These are phyloP conservation scores for Leccinum arenicola DNA, from an alignment of 768 basidiomycete species.

Conservation along the genomic window DNA sequence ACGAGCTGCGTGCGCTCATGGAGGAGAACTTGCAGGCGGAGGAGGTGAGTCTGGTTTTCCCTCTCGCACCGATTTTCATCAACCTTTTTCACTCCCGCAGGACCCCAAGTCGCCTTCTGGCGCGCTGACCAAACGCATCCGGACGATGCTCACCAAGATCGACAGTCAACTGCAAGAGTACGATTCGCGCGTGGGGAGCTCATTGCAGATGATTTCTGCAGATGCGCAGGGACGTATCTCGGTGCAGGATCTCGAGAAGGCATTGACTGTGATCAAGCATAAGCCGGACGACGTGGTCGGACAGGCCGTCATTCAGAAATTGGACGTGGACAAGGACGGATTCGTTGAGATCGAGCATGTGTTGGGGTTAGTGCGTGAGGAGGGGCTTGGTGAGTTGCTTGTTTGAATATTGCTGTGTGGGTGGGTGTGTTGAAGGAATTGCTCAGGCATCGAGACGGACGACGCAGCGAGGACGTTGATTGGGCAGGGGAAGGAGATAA, in stretches of 20 bases:
- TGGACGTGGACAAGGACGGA: slow-evolving; percentile 95
- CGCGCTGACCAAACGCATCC: slow-evolving; percentile 94
- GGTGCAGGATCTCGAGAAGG: slow-evolving; percentile 84
- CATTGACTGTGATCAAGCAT: slow-evolving; percentile 91
- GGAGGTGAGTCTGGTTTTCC: slow-evolving; percentile 48
- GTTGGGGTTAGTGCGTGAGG: slow-evolving; percentile 81
- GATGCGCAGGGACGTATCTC: slow-evolving; percentile 88
- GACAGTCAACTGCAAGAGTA: slow-evolving; percentile 91
- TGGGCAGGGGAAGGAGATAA: slow-evolving; percentile 80
- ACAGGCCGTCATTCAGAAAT: slow-evolving; percentile 82
- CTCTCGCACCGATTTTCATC: neutral
- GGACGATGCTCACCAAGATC: slow-evolving; percentile 93
- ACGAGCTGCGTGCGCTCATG: slow-evolving; percentile 88
- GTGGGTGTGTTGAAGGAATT: neutral
- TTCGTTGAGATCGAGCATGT: slow-evolving; percentile 96
- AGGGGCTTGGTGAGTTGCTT: slow-evolving; percentile 64
- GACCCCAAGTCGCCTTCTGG: slow-evolving; percentile 78
- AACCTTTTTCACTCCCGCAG: slow-evolving; percentile 30
- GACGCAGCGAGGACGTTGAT: slow-evolving; percentile 82
- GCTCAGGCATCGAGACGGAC: slow-evolving; percentile 74
- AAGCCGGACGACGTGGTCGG: slow-evolving; percentile 87
- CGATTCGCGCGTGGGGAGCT: slow-evolving; percentile 81
- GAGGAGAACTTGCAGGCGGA: slow-evolving; percentile 89
- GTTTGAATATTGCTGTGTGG: neutral
- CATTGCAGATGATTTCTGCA: slow-evolving; percentile 81